Base-by-base conservation (phyloP, 108 stramenopile species). In the Fragilariopsis cylindrus region DNA sequence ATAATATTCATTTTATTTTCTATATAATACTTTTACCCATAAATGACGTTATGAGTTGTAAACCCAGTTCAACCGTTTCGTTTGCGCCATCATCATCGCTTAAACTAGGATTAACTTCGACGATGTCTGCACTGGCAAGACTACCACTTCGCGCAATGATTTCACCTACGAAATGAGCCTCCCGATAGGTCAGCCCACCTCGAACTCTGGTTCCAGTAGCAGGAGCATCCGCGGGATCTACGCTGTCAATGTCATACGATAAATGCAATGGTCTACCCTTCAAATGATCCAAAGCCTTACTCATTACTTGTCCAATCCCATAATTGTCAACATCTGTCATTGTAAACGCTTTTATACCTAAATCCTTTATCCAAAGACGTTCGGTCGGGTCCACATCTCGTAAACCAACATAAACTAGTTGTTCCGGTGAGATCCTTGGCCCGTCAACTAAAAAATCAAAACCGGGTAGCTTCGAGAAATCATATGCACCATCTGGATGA, bases 301-400 rank as follows among this genome's bases (percentile, higher is more conserved):
- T 98, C 95, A 99, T 98, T n/a, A 98, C 96, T 48, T 74, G 56
- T 16, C 98, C 99, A 72, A 99, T 99, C 30, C 99, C 99, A 40
- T 85, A 82, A 66, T 90, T 88, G 79, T 99, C 99, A 66, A 99
- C 97, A 65, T 99, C 98, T 68, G 94, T 89, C 97, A 98, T 98
- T 7, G 90, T 94, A 71, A 85, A 98, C 53, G 96, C 88, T 47
- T 87, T 92, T 48, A 97, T 97, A 30, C 86, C 86, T 16, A 94
- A 81, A 8, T 85, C 49, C 57, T 85, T 83, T 66, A 99, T 94
- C 54, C 90, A 72, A 5, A 66, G 50, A 19, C 96, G 88, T 87
- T 99, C 99, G 7, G 75, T 83, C 13, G 86, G 72, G 71, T 99
- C 99, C 30, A 99, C 87, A 76, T 99, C 98, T 12, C 98, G 86